A percentile compares a stretch with the other conserved stretches of the same genome.
Conservation (phyloP, 179 eudicot species). For the Spinacia oleracea region DNA sequence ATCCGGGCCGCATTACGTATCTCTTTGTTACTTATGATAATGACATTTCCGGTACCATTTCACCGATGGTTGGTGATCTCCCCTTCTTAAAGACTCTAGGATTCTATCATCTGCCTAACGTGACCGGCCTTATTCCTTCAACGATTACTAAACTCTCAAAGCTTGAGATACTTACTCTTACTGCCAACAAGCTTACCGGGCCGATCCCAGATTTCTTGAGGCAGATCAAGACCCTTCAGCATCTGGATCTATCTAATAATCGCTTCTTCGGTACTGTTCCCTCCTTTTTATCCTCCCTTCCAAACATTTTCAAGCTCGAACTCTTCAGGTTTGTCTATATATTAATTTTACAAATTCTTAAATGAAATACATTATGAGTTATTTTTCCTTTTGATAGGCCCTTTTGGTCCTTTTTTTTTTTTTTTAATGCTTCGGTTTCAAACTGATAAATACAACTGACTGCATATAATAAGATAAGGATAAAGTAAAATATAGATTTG, state of each 20-base stretch:
- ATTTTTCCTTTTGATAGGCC: too few relatives aligned
- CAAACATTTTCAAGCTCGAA: constrained; percentile 3
- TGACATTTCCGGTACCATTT: background rate
- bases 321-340: background rate
- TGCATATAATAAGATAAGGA: too few relatives aligned
- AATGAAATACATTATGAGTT: too few relatives aligned
- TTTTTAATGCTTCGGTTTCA: too few relatives aligned
- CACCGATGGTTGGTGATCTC: background rate
- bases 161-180: background rate
- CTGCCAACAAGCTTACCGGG: constrained; percentile 7
- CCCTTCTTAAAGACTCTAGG: background rate
- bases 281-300: background rate
- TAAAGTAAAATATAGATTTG: too few relatives aligned
- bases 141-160: background rate
- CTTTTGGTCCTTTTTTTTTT: too few relatives aligned
- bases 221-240: background rate
- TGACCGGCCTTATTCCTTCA: constrained; percentile 10
- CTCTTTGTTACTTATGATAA: background rate
- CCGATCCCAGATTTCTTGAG: constrained; percentile 17
- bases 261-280: constrained; percentile 16
- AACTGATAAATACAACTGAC: too few relatives aligned
- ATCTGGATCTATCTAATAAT: background rate
- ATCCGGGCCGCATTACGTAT: constrained; percentile 1
- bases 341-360: too few relatives aligned
- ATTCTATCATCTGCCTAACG: background rate